These are phyloP conservation scores for Haplosporangium sp. DNA, from an alignment of 371 early-diverging fungal genomes.

Conservation along the genomic window DNA sequence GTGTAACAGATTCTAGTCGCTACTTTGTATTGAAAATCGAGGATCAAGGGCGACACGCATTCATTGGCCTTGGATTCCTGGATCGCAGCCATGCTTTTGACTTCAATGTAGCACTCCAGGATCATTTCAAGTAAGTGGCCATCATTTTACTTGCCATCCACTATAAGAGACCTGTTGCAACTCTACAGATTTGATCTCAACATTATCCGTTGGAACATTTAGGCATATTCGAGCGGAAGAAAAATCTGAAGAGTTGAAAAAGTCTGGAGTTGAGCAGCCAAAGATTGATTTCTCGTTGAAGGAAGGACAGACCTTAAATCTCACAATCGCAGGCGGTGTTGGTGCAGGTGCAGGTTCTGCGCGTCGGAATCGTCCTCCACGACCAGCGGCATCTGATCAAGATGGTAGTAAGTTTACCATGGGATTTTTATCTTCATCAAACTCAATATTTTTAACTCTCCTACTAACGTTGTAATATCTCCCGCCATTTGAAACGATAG, in stretches of 20 bases:
- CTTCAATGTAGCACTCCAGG: constrained; percentile 93
- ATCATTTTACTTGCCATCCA: neutral
- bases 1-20: constrained; percentile 91
- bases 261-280: constrained; percentile 63
- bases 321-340: constrained; percentile 68
- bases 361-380: constrained; percentile 42
- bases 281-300: constrained; percentile 85
- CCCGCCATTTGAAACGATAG: neutral
- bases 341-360: constrained; percentile 24
- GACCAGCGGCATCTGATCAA: constrained; percentile 23
- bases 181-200: neutral
- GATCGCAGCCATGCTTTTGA: constrained; percentile 93
- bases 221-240: constrained; percentile 75
- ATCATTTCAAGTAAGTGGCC: constrained; percentile 61
- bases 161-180: neutral
- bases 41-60: constrained; percentile 88
- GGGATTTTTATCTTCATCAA: too few relatives aligned
- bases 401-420: constrained; percentile 23
- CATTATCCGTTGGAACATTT: neutral
- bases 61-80: constrained; percentile 90
- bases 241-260: constrained; percentile 60
- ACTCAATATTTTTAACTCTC: too few relatives aligned
- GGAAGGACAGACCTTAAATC: constrained; percentile 88
- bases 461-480: neutral
- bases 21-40: constrained; percentile 93